Base-by-base conservation (phyloP, 495 filamentous ascomycete genomes). In the Durotheca rogersii region DNA sequence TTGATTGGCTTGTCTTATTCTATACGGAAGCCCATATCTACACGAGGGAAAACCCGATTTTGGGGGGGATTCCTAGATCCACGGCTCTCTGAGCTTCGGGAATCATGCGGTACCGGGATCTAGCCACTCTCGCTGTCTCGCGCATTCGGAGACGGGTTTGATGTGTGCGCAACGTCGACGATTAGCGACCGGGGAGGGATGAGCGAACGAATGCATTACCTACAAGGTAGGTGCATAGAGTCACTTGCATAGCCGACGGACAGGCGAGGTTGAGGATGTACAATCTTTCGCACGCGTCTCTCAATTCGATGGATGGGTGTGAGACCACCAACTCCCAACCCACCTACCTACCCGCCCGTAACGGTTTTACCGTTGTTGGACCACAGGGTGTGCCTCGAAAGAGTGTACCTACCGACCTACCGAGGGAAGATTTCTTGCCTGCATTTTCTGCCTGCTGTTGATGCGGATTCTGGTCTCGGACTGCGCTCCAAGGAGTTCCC, bases 371-470 rank as follows among this genome's bases (percentile, higher is more conserved):
- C 36, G 31, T 25, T 21, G 53, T 58, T 58, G 49, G 55, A 53
- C 27, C 33, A 29, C 30, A 25, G 36, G 10, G 21, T 45, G 55
- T 49, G 34, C 49, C 29, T 33, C 43, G 49, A 44, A 49, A 11
- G 23, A 27, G 9, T 43, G 18, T 43, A 33, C 27, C 40, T 32
- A 34, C 35, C 23, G 39, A 7, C 27, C 4, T 23, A 34, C 35
- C 34, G 35, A n/a, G 36, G 36, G 50, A 34, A 49, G 29, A 49
- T 45, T 44, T 23, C 30, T 34, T 53, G 55, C 55, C 41, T 14
- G 45, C 14, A n/a, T n/a, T n/a, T n/a, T n/a, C 39, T 53, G 55
- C 55, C 41, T 14, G 45, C 14, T 59, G 50, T 53, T 59, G 53
- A 54, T 30, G 55, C 39, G 30, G 43, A 27, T 34, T 30, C 38